Evolutionary conservation across 2,329 filamentous ascomycete species (phyloP).

Genomic region (Elsinoe fawcettii): DNA sequence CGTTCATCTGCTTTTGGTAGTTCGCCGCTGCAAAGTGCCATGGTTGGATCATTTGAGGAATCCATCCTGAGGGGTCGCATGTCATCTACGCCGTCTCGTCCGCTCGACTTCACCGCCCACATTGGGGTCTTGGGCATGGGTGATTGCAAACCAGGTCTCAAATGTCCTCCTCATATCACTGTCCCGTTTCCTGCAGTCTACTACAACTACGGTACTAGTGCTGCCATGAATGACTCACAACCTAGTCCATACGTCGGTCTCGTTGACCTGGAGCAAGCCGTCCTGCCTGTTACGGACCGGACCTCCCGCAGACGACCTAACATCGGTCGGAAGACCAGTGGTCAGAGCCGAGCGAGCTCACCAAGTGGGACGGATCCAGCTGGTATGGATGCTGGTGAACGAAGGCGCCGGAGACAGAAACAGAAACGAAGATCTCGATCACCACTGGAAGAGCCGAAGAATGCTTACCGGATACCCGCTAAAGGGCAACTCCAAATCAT

Average conservation of each 20-base stretch:
- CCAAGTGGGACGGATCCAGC: conserved; percentile 6
- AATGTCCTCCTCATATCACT: conserved; percentile 82
- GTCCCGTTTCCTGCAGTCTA: conserved; percentile 91
- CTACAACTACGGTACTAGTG: conserved; percentile 75
- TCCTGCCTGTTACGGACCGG: neutral
- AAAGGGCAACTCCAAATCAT: conserved; percentile 93
- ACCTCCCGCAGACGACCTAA: neutral
- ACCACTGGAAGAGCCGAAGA: conserved; percentile 67
- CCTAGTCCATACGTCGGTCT: conserved; percentile 94
- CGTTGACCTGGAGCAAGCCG: conserved; percentile 78
- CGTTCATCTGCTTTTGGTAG: conserved; percentile 68
- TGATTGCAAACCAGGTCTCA: conserved; percentile 75
- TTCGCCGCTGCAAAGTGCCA: conserved; percentile 77
- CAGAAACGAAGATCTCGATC: conserved; percentile 49
- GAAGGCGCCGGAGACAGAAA: conserved; percentile 37
- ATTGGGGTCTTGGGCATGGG: conserved; percentile 88
- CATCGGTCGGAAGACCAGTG: neutral
- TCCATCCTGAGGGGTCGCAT: conserved; percentile 90
- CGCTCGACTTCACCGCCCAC: conserved; percentile 85
- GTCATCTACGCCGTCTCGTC: conserved; percentile 91
- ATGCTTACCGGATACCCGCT: conserved; percentile 87
- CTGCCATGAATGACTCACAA: conserved; percentile 62
- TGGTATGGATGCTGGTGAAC: conserved; percentile 21
- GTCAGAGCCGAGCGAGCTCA: conserved; percentile 24
- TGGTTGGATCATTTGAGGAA: conserved; percentile 97